Base-by-base conservation (phyloP, 2,329 filamentous ascomycete species). In the Ophiostoma novo-ulmi region DNA sequence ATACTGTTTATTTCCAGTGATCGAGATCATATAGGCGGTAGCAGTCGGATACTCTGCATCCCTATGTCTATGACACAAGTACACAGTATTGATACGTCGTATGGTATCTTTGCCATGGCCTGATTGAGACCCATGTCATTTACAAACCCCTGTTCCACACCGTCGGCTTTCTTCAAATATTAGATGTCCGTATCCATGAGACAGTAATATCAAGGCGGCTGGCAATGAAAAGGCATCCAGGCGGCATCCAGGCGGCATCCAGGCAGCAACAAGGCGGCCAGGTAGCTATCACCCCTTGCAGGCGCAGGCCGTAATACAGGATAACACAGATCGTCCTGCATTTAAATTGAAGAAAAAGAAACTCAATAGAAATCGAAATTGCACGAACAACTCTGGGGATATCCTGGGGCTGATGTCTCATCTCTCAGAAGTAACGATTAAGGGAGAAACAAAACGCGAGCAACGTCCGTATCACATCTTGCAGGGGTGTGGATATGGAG, bases 321-420 rank as follows among this genome's bases (percentile, higher is more conserved):
- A 20, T 14, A 31, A 11, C n/a, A 26, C 52, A 26, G 26, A 10
- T 58, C 26, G 52, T 58, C 52, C 26, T 58, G 22, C 22, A 31
- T 26, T 58, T 48, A n/a, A 48, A 48, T n/a, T n/a, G 44, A 48
- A 48, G 17, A 48, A 44, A 6, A 44, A 20, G 6, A n/a, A 20
- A 48, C 31, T 31, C 31, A 31, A 31, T 31, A 31, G 31, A 31
- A 31, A 31, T 31, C 31, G 31, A 31, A 31, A 31, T 31, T 31
- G 31, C 31, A 31, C 31, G 31, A 31, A 31, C 2, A 31, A 3
- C 20, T 48, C 44, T 48, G 52, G 52, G 52, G 52, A 58, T 58
- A 58, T 58, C 52, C 52, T 58, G 52, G 52, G 52, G 52, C 52
- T 58, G 52, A 58, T 58, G 52, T 58, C 52, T 58, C 52, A 58